Conservation (phyloP, 192 early-diverging fungal species). For the Coemansia pectinata region DNA sequence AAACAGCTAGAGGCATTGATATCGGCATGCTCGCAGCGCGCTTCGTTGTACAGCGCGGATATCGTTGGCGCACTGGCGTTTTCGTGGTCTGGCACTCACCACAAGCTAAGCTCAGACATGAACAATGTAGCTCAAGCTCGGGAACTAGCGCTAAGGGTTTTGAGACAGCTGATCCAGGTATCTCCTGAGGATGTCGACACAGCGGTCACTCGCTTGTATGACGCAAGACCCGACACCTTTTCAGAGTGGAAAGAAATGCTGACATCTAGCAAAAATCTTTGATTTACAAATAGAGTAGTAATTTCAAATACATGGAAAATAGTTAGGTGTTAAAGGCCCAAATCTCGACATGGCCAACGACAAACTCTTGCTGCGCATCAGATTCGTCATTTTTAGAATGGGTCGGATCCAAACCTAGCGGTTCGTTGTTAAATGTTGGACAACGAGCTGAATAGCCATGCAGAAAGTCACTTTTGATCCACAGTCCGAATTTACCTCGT, state of each 20-base stretch:
- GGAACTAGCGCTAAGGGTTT: neutral
- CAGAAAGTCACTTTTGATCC: conserved; percentile 69
- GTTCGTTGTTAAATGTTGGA: conserved; percentile 76
- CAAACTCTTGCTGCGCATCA: conserved; percentile 53
- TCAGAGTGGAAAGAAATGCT: neutral
- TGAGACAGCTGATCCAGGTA: neutral
- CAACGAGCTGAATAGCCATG: conserved; percentile 68
- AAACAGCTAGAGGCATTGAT: conserved; percentile 23
- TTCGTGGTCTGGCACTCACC: conserved; percentile 17
- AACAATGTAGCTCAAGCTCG: neutral
- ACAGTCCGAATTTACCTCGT: conserved; percentile 74
- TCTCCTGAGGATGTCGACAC: neutral
- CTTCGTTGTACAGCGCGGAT: conserved; percentile 19
- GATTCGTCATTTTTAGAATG: conserved; percentile 26
- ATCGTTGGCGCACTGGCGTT: conserved; percentile 38
- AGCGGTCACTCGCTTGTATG: conserved; percentile 6
- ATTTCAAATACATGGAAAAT: neutral
- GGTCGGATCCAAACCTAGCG: conserved; percentile 52
- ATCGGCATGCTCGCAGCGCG: conserved; percentile 22
- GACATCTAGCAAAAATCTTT: neutral
- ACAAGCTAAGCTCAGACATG: neutral
- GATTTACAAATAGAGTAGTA: neutral
- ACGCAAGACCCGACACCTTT: conserved; percentile 8
- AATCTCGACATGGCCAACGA: conserved; percentile 45
- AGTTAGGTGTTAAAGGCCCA: conserved; percentile 46